Evolutionary conservation across 371 early-diverging fungal genomes (phyloP).

Genomic region (Coemansia sp.): DNA sequence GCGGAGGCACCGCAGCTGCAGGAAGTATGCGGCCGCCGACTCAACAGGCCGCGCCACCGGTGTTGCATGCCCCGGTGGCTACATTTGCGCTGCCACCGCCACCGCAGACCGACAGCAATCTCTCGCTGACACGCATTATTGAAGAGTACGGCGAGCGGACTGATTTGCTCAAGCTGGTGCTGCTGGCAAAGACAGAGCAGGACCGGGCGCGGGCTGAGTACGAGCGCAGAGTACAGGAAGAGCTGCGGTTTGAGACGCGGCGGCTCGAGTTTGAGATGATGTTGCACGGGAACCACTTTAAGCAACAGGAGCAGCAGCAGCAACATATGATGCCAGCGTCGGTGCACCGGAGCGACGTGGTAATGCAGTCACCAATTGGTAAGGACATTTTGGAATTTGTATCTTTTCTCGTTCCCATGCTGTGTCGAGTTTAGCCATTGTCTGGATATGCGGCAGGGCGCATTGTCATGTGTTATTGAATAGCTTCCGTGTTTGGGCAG

Average conservation of each 20-base stretch:
- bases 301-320: conserved; percentile 43
- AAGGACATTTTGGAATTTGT: conserved; percentile 7
- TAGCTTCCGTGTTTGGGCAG: neutral
- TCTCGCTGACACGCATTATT: conserved; percentile 31
- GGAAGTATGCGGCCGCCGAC: neutral
- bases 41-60: conserved; percentile 10
- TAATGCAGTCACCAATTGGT: conserved; percentile 45
- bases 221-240: conserved; percentile 46
- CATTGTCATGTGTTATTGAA: neutral
- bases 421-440: neutral
- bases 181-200: conserved; percentile 45
- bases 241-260: conserved; percentile 43
- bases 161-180: conserved; percentile 39
- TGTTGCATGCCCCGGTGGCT: conserved; percentile 5
- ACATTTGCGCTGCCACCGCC: conserved; percentile 14
- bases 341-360: conserved; percentile 30
- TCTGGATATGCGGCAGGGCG: neutral
- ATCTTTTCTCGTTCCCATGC: neutral
- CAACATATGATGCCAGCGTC: conserved; percentile 10
- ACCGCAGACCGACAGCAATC: conserved; percentile 21
- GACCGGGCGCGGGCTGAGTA: conserved; percentile 45
- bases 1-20: conserved; percentile 4
- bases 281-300: conserved; percentile 40
- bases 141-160: conserved; percentile 43
- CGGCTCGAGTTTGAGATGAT: conserved; percentile 49